A percentile compares a stretch with the other conserved stretches of the same genome.
Evolutionary conservation across 352 stramenopile genomes (phyloP).

Genomic region (Pythium aristosporum): DNA sequence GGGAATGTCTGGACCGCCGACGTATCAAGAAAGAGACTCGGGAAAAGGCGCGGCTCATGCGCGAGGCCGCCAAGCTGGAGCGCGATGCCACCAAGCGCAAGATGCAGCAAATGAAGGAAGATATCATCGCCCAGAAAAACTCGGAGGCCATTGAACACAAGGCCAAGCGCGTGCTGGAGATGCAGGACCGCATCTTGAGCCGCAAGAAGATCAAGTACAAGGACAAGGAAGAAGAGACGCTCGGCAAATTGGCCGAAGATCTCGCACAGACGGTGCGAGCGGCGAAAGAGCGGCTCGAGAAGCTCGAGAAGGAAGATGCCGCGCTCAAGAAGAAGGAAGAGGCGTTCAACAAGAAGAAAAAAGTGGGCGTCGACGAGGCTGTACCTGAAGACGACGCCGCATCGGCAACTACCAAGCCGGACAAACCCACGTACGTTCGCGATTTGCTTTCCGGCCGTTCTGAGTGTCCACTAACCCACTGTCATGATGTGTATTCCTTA

Average conservation of each 20-base stretch:
- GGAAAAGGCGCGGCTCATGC: slow-evolving; percentile 73
- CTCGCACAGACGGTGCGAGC: slow-evolving; percentile 71
- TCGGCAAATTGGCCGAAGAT: slow-evolving; percentile 77
- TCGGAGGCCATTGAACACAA: slow-evolving; percentile 83
- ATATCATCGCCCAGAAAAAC: slow-evolving; percentile 67
- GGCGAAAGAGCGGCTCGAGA: slow-evolving; percentile 82
- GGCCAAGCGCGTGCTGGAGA: slow-evolving; percentile 82
- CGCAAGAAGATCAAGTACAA: slow-evolving; percentile 90
- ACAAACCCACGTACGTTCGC: slow-evolving; percentile 65
- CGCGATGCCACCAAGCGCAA: slow-evolving; percentile 63
- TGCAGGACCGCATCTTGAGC: slow-evolving; percentile 86
- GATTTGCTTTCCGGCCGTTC: background rate
- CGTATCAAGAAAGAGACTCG: slow-evolving; percentile 73
- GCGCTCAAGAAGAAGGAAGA: slow-evolving; percentile 80
- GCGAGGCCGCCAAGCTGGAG: slow-evolving; percentile 81
- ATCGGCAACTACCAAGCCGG: slow-evolving; percentile 26
- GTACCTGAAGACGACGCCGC: slow-evolving; percentile 36
- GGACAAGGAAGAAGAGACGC: slow-evolving; percentile 86
- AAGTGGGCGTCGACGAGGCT: slow-evolving; percentile 45
- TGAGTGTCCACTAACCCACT: background rate
- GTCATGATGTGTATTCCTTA: background rate
- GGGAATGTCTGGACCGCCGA: slow-evolving; percentile 77
- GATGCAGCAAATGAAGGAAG: slow-evolving; percentile 71
- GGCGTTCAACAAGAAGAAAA: slow-evolving; percentile 78
- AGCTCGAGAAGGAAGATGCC: slow-evolving; percentile 85